Conservation (phyloP, 2,329 filamentous ascomycete species). For the Neopestalotiopsis rosae region DNA sequence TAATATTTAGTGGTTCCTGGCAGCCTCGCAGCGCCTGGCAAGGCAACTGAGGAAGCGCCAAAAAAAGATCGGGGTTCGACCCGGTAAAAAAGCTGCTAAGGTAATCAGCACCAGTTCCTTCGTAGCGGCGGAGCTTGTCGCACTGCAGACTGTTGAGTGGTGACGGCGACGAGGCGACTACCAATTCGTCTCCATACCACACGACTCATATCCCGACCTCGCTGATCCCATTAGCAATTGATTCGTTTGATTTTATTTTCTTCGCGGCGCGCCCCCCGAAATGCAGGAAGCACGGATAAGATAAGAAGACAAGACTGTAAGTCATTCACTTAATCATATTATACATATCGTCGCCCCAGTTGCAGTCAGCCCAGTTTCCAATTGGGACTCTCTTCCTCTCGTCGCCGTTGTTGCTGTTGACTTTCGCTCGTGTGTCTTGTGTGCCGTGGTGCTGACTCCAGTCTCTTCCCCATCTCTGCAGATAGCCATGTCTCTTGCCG, state of each 20-base stretch:
- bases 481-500: slow-evolving; percentile 51
- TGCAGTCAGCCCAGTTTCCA: background rate
- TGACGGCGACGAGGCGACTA: slow-evolving; percentile 6
- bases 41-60: background rate
- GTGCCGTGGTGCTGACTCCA: slow-evolving; percentile 13
- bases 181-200: slow-evolving; percentile 10
- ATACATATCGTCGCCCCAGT: background rate
- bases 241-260: slow-evolving; percentile 11
- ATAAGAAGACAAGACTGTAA: slow-evolving; percentile 14
- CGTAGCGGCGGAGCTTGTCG: background rate
- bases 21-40: background rate
- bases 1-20: background rate
- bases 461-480: slow-evolving; percentile 10
- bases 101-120: background rate
- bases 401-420: background rate
- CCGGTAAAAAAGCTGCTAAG: background rate
- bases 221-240: slow-evolving; percentile 17
- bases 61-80: background rate
- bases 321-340: background rate
- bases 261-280: background rate
- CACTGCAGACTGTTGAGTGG: slow-evolving; percentile 3
- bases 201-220: slow-evolving; percentile 12
- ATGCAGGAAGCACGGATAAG: slow-evolving; percentile 13
- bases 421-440: background rate
- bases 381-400: background rate